phyloP scores from a whole-genome alignment of 2,329 filamentous ascomycete species.

The Drechslerella dactyloides region DNA sequence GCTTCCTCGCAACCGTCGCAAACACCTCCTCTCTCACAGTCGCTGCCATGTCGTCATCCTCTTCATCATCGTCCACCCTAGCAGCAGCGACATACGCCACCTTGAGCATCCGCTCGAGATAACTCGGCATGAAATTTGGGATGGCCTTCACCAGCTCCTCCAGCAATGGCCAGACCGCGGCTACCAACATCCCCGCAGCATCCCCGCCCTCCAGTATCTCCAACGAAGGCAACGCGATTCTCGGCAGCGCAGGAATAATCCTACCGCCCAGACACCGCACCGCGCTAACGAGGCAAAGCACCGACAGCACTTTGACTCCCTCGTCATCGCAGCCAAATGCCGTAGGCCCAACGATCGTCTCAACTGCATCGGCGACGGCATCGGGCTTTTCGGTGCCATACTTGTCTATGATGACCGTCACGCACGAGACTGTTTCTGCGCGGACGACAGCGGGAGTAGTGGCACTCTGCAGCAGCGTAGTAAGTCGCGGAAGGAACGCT shows the following conservation, averaged over 20 bases:
- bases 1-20: constrained; percentile 69
- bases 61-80: constrained; percentile 61
- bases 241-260: constrained; percentile 81
- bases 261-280: constrained; percentile 86
- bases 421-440: constrained; percentile 73
- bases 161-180: constrained; percentile 80
- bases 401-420: constrained; percentile 91
- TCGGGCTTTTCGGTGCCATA: constrained; percentile 91
- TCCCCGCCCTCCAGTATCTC: constrained; percentile 72
- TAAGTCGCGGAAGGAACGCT: constrained; percentile 78
- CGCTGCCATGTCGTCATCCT: constrained; percentile 55
- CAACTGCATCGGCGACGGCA: constrained; percentile 75
- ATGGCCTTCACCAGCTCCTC: constrained; percentile 80
- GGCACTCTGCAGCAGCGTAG: constrained; percentile 74
- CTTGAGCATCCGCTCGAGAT: constrained; percentile 74
- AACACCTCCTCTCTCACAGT: constrained; percentile 51
- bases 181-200: constrained; percentile 68
- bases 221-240: constrained; percentile 74
- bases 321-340: constrained; percentile 77
- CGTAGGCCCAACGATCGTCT: constrained; percentile 75
- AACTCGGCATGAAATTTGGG: constrained; percentile 85
- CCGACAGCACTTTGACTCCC: constrained; percentile 78
- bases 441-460: constrained; percentile 81
- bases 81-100: constrained; percentile 76
- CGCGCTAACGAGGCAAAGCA: constrained; percentile 86